Evolutionary conservation across 2,329 filamentous ascomycete genomes (phyloP).

Genomic region (Aureobasidium leucospermi): DNA sequence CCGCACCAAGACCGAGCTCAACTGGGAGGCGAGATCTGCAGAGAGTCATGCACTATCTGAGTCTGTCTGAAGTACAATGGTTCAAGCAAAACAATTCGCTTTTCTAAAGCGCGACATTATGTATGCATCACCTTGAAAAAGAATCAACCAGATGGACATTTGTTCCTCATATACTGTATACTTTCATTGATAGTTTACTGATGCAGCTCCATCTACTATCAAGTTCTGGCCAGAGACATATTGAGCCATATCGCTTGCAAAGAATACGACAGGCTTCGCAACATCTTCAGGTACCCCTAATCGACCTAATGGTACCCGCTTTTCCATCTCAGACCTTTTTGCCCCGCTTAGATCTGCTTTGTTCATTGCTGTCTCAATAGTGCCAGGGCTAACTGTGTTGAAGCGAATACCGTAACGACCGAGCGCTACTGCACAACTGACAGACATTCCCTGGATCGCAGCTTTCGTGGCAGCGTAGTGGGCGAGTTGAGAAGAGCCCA

Average conservation of each 20-base stretch:
- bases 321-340: background rate
- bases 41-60: no score
- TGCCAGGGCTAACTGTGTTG: constrained; percentile 6
- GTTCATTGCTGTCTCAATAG: constrained; percentile 10
- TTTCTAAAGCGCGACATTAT: no score
- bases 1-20: no score
- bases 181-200: constrained; percentile 2
- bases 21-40: no score
- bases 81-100: no score
- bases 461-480: constrained; percentile 3
- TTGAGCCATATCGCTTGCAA: background rate
- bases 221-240: constrained; percentile 7
- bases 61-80: no score
- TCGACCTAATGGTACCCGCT: background rate
- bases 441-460: constrained; percentile 3
- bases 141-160: no score
- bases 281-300: constrained; percentile 3
- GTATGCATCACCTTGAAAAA: no score
- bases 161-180: no score
- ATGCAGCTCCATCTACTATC: constrained; percentile 2
- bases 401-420: background rate
- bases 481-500: background rate
- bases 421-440: background rate
- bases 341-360: background rate
- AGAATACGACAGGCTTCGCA: constrained; percentile 5